Percentiles rank a stretch among this genome's conserved stretches.
These are phyloP conservation scores for Trematosphaeria pertusa DNA, from an alignment of 2,329 filamentous ascomycete species.

Conservation along the genomic window DNA sequence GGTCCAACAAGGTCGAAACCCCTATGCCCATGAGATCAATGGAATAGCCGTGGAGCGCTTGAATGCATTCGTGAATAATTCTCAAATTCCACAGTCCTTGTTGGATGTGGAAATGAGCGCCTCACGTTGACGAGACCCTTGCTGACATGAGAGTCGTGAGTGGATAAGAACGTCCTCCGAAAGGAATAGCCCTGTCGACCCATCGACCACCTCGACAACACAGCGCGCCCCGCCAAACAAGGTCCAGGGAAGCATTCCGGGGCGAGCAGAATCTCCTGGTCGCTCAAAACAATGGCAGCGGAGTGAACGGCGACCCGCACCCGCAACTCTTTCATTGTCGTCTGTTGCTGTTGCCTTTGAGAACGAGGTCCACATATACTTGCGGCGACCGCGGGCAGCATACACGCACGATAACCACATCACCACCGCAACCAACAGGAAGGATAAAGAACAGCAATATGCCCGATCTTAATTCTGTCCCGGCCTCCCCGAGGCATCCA, in stretches of 20 bases:
- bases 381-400: too few species aligned
- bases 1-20: slow-evolving; percentile 14
- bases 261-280: slow-evolving; percentile 18
- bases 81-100: not conserved
- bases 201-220: slow-evolving; percentile 16
- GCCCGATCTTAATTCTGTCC: slow-evolving; percentile 18
- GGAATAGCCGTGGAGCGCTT: too few species aligned
- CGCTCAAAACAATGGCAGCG: slow-evolving; percentile 22
- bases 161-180: slow-evolving; percentile 21
- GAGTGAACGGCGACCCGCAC: slow-evolving; percentile 11
- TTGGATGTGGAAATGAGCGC: slow-evolving; percentile 24
- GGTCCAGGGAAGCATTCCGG: slow-evolving; percentile 3
- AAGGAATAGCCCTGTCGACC: slow-evolving; percentile 13
- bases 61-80: not conserved
- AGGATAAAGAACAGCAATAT: slow-evolving; percentile 3
- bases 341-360: slow-evolving; percentile 8
- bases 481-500: slow-evolving; percentile 12
- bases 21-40: too few species aligned
- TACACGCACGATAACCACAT: slow-evolving; percentile 35
- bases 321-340: slow-evolving; percentile 3
- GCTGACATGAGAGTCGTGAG: slow-evolving; percentile 22
- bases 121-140: slow-evolving; percentile 25
- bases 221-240: slow-evolving; percentile 8
- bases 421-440: slow-evolving; percentile 18
- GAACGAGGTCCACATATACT: not conserved